Percentiles rank a stretch among this genome's conserved stretches.
These are phyloP conservation scores for Meripilus lineatus DNA, from an alignment of 1,284 basidiomycete genomes.

Conservation along the genomic window DNA sequence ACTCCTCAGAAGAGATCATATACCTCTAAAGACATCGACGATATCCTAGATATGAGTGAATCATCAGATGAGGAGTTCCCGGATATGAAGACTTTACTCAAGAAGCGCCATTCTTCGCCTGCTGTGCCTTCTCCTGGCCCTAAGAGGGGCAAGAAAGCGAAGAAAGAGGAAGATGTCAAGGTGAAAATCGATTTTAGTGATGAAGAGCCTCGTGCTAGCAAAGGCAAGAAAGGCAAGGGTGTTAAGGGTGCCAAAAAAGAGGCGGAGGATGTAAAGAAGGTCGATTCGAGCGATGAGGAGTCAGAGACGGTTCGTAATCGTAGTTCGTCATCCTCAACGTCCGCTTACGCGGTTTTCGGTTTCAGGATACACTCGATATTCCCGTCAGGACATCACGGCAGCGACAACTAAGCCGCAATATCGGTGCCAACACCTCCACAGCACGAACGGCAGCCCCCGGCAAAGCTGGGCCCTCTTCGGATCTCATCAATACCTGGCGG, in stretches of 20 bases:
- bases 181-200: neutral
- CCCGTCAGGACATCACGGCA: constrained; percentile 6
- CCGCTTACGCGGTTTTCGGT: too few species aligned
- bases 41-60: constrained; percentile 23
- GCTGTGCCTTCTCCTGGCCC: too few species aligned
- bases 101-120: too few species aligned
- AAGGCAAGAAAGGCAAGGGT: neutral
- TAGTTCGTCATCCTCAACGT: neutral
- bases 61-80: constrained; percentile 43
- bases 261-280: constrained; percentile 18
- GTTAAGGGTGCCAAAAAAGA: neutral
- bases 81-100: constrained; percentile 30
- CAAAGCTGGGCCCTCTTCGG: constrained; percentile 31
- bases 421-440: too few species aligned
- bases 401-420: too few species aligned
- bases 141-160: too few species aligned
- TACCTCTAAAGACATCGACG: constrained; percentile 9
- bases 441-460: too few species aligned
- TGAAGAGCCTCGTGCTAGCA: neutral
- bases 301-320: constrained; percentile 10
- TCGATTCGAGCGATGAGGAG: constrained; percentile 19
- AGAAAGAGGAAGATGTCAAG: neutral
- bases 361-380: constrained; percentile 11
- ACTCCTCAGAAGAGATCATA: neutral
- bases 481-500: constrained; percentile 44